Percentiles rank a stretch among this genome's conserved stretches.
Conservation (phyloP, 768 basidiomycete genomes). For the Pleurotus ostreatus region DNA sequence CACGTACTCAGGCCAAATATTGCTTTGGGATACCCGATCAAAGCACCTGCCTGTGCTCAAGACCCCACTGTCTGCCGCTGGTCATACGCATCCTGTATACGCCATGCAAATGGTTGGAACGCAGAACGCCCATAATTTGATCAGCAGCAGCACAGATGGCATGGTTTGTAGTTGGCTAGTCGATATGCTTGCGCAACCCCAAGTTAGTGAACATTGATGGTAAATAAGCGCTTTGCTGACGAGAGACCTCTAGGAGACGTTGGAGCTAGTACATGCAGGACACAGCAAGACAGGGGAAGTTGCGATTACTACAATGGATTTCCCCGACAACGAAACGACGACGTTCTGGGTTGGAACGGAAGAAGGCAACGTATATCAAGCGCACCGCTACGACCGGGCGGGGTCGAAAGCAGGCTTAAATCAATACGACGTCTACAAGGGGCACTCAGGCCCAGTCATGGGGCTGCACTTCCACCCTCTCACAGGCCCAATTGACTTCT, state of each 20-base stretch:
- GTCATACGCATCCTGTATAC: slow-evolving; percentile 98
- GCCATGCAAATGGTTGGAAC: slow-evolving; percentile 98
- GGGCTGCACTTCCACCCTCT: slow-evolving; percentile 94
- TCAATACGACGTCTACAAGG: slow-evolving; percentile 88
- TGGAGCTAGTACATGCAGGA: slow-evolving; percentile 82
- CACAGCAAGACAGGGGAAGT: slow-evolving; percentile 98
- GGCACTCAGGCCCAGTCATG: slow-evolving; percentile 91
- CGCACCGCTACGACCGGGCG: slow-evolving; percentile 94
- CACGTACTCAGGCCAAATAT: slow-evolving; percentile 98
- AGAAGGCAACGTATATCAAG: slow-evolving; percentile 95
- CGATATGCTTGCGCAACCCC: slow-evolving; percentile 98
- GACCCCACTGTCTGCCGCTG: slow-evolving; percentile 92
- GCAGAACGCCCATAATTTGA: slow-evolving; percentile 96
- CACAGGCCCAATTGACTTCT: slow-evolving; percentile 89
- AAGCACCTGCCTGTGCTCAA: slow-evolving; percentile 96
- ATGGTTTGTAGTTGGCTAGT: slow-evolving; percentile 97
- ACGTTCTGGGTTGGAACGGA: slow-evolving; percentile 98
- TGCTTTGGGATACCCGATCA: slow-evolving; percentile 97
- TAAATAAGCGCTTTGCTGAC: background rate
- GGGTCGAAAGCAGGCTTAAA: slow-evolving; percentile 96
- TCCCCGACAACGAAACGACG: slow-evolving; percentile 94
- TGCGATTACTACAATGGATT: slow-evolving; percentile 88
- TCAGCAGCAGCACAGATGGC: slow-evolving; percentile 96
- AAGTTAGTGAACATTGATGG: slow-evolving; percentile 43
- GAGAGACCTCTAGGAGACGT: slow-evolving; percentile 66